Evolutionary conservation across 2,329 filamentous ascomycete species (phyloP), one percentile per base, ranked within the genome.

Genomic region (Xylariaceae sp.): DNA sequence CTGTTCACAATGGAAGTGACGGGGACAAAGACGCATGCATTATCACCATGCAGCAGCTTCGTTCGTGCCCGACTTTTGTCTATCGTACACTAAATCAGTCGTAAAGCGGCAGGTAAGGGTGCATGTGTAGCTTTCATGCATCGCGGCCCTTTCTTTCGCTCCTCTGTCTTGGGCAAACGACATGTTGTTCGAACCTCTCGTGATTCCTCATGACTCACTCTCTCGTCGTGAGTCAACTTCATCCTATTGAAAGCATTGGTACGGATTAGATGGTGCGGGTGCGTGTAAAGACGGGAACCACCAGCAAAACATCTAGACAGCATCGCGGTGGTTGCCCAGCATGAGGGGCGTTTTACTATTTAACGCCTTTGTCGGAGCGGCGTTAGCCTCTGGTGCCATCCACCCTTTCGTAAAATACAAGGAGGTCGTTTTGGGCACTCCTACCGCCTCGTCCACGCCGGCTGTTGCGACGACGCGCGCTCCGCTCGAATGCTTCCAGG

Each of bases 401-500:
- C 68, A 68, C 45, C 67, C 67, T 51, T 66, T 68, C 44, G 67
- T 63, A 15, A 66, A 63, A 52, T 66, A 65, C 55, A 66, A 64
- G 41, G 35, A 61, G 13, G 56, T 66, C 11, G 63, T 53, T 8
- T 23, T 51, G 35, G 61, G 23, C 17, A 52, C 58, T 41, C 51
- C 63, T 48, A 55, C 61, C 11, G 52, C 51, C 9, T 61, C 49
- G 47, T 15, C 62, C 3, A 59, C 55, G n/a, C 55, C 64, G n/a
- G 59, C 53, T 37, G n/a, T 51, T 15, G 10, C 48, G 15, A 59
- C 57, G 3, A 47, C 64, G 35, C 37, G 57, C 9, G 39, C 13
- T 17, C 65, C 61, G 51, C 75, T 88, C 55, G 79, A 88, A 65
- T 87, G 86, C 67, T 86, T 91, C 66, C 82, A 91, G 73, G 83